Evolutionary conservation across 805 yeast species (phyloP).

Genomic region (Kodamaea kaohsiungensis): DNA sequence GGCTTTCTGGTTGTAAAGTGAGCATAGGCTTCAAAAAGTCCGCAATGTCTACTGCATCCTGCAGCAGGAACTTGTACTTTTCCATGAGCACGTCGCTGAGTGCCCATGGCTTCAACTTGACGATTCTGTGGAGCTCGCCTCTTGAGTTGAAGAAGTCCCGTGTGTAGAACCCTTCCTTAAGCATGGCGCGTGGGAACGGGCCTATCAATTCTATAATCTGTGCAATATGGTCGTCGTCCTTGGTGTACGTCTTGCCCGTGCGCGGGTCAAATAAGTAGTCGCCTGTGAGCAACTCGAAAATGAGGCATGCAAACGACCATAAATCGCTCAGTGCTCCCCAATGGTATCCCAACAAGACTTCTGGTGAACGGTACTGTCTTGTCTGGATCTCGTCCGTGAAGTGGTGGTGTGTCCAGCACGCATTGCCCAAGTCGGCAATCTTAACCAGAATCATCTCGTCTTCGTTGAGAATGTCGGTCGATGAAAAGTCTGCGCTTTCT

Average conservation of each 20-base stretch:
- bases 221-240: constrained; percentile 96
- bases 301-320: constrained; percentile 93
- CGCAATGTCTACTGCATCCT: constrained; percentile 70
- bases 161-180: constrained; percentile 62
- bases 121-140: constrained; percentile 75
- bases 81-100: constrained; percentile 77
- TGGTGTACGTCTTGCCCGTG: constrained; percentile 70
- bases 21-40: constrained; percentile 87
- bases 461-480: constrained; percentile 17
- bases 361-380: constrained; percentile 67
- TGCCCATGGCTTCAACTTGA: constrained; percentile 87
- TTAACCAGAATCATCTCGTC: constrained; percentile 42
- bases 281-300: constrained; percentile 90
- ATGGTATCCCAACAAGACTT: constrained; percentile 52
- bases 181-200: constrained; percentile 57
- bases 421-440: constrained; percentile 71
- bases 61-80: constrained; percentile 72
- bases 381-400: constrained; percentile 71
- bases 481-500: constrained; percentile 10
- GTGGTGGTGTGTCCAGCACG: constrained; percentile 63
- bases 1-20: constrained; percentile 66
- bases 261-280: constrained; percentile 93
- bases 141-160: constrained; percentile 62
- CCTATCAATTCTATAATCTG: constrained; percentile 88
- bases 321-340: constrained; percentile 97